Evolutionary conservation across 2,329 filamentous ascomycete species (phyloP), one percentile per base, ranked within the genome.

Genomic region (Fusarium tuaranense): DNA sequence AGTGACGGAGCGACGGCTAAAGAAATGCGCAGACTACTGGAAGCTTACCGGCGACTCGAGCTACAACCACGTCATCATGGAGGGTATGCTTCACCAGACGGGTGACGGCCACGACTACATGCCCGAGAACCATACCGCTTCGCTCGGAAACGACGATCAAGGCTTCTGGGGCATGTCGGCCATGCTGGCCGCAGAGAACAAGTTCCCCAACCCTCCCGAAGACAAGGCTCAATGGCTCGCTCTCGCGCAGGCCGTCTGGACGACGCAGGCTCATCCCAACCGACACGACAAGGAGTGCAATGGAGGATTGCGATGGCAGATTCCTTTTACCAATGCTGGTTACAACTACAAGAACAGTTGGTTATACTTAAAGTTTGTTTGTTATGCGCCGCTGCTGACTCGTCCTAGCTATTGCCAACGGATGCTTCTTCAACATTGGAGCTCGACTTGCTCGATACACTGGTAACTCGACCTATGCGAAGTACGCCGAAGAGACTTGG

Each of bases 231-330:
- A 90, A 73, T 93, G 91, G 88, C 83, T 92, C 16, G 87, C 91
- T 2, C 86, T 95, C 6, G 92, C 91, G 0, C 90, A 94, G 80
- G 92, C 90, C 51, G 92, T 94, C 6, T 95, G 89, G 79, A 91
- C 93, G 74, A 90, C 90, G 1, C 86, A 88, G 68, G 90, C 88
- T 76, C 83, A 55, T 83, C 87, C 14, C 87, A 64, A 92, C 51
- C 93, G 94, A 84, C 92, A 95, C 78, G 88, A 87, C 7, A 81
- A 86, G 1, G 86, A 86, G 3, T 95, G 94, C 77, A 86, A 87
- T 25, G 93, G 93, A 73, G 94, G 93, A 12, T 79, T 95, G 76
- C 87, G 93, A 77, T 95, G 93, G 93, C 94, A 97, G 84, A 93
- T 96, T 69, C 94, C 91, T 67, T 85, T 89, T 2, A 92, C 92